Conservation (phyloP, 805 yeast genomes). For the Pachysolen tannophilus region DNA sequence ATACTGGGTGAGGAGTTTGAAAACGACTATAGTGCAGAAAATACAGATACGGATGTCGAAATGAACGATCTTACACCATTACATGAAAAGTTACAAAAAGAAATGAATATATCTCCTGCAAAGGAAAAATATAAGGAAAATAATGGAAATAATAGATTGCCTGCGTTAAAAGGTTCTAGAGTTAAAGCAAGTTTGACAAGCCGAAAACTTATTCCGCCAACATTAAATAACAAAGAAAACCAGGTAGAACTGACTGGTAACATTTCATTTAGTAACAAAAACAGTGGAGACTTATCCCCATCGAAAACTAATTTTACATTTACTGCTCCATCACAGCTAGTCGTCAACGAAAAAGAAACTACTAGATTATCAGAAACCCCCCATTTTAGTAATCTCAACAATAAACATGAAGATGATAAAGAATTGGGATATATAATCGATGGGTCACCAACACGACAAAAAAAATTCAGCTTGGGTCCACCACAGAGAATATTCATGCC, state of each 20-base stretch:
- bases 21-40: slow-evolving; percentile 4
- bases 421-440: too few species aligned
- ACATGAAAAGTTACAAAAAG: slow-evolving; percentile 4
- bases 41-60: slow-evolving; percentile 11
- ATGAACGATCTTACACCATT: slow-evolving; percentile 5
- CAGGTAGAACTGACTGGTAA: too few species aligned
- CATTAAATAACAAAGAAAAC: neutral
- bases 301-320: neutral
- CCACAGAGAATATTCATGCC: neutral
- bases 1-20: too few species aligned
- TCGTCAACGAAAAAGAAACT: neutral
- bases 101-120: slow-evolving; percentile 7
- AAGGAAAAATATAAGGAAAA: neutral
- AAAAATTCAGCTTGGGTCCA: neutral
- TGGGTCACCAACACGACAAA: neutral
- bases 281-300: too few species aligned
- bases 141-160: neutral
- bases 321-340: neutral
- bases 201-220: slow-evolving; percentile 4
- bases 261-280: too few species aligned
- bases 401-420: neutral
- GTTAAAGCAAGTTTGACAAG: slow-evolving; percentile 1
- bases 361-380: neutral
- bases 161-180: neutral
- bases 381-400: neutral